Conservation (phyloP, 805 yeast genomes). For the Kuraishia capsulata region DNA sequence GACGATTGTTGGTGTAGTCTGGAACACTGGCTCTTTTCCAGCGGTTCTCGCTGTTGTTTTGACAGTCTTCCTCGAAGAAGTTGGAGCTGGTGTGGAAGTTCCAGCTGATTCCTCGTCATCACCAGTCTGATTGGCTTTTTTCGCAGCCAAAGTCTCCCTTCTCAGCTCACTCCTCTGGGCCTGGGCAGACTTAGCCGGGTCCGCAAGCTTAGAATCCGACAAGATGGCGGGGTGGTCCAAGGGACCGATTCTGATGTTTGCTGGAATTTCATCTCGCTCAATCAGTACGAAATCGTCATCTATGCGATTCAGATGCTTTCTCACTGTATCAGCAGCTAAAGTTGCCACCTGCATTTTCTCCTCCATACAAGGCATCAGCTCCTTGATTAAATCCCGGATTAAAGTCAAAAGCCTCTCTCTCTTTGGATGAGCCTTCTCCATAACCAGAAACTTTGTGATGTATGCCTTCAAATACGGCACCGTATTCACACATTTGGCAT, state of each 20-base stretch:
- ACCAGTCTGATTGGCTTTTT: conserved; percentile 40
- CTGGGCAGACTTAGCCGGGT: conserved; percentile 52
- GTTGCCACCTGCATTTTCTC: conserved; percentile 97
- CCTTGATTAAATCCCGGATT: conserved; percentile 42
- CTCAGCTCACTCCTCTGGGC: conserved; percentile 76
- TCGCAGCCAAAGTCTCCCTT: conserved; percentile 89
- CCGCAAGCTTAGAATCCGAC: conserved; percentile 40
- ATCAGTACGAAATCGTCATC: conserved; percentile 76
- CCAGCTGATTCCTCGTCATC: conserved; percentile 5
- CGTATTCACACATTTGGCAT: conserved; percentile 80
- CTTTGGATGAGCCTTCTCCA: conserved; percentile 27
- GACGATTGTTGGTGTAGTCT: no score
- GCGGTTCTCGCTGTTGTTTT: not conserved
- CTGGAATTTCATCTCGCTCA: conserved; percentile 73
- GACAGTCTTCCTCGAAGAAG: not conserved
- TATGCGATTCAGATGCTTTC: conserved; percentile 60
- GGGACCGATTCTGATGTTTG: conserved; percentile 65
- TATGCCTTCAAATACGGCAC: conserved; percentile 55
- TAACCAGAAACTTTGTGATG: conserved; percentile 38
- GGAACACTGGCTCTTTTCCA: not conserved
- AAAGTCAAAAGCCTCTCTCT: conserved; percentile 25
- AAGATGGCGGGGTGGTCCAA: conserved; percentile 88
- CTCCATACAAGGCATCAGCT: conserved; percentile 84
- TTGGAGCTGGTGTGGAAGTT: conserved; percentile 1
- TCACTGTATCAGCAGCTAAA: conserved; percentile 72